Evolutionary conservation across 352 stramenopile genomes (phyloP), one percentile per base, ranked within the genome.

Genomic region (Phytophthora lateralis): DNA sequence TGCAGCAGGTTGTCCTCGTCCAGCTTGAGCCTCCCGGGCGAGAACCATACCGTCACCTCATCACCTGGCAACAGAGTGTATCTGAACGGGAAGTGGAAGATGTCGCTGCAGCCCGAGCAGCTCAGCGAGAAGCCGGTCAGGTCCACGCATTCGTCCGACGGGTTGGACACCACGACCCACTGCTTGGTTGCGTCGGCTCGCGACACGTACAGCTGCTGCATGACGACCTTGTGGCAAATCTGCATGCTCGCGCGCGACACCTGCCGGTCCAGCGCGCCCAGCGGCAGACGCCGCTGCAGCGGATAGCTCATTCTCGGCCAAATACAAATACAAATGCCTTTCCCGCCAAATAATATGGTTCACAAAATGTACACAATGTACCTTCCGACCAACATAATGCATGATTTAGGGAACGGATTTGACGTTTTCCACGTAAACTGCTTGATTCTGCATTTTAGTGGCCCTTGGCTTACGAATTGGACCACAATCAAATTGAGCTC

Each of bases 161-260:
- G 79, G 52, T 95, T 95, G 38, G 86, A 85, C 62, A 95, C 81
- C 38, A 95, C 86, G 26, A 95, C 65, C 76, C 84, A 95, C 63
- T 95, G 86, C 62, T 89, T 88, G 15, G 63, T 48, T 21, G 76
- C 76, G 58, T 95, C 74, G 2, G 63, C 78, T 14, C 86, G 84
- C 9, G 84, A 91, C 47, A 95, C 75, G 69, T 93, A 95, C n/a
- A 95, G 74, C 70, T 93, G 79, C 60, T 91, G 84, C 82, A 95
- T 93, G 37, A 91, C 77, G 50, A 91, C 71, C 45, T 89, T 89
- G 59, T 91, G 84, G 68, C 82, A 91, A 47, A 95, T 90, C 56
- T 95, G 86, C 82, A 91, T 90, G 30, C 80, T 79, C 10, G 78
- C 82, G 24, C 86, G 86, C 35, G 83, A 76, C 35, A 93, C 84